These are phyloP conservation scores for Magnusiomyces suaveolens DNA, from an alignment of 1,139 yeast species.

Conservation along the genomic window DNA sequence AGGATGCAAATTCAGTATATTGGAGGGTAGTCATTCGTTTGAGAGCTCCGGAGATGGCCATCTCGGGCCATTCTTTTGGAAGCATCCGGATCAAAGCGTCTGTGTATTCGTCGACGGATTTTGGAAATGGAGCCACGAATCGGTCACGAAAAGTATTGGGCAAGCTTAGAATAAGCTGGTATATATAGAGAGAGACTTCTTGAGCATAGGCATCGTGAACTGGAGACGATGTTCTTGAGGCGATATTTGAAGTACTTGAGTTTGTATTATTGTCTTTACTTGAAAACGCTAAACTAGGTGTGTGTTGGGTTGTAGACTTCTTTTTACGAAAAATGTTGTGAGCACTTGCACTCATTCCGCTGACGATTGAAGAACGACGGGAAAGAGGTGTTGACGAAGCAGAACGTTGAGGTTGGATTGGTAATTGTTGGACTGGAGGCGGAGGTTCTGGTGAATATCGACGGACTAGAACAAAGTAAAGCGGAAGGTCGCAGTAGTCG, in stretches of 20 bases:
- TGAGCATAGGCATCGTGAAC: background rate
- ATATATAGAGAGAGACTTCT: background rate
- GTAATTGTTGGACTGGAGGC: background rate
- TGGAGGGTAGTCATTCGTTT: background rate
- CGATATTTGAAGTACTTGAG: background rate
- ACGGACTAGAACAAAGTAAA: constrained; percentile 3
- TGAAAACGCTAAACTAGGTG: background rate
- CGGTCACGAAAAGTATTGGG: constrained; percentile 1
- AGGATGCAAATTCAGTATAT: background rate
- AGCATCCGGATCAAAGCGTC: background rate
- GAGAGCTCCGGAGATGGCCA: constrained; percentile 1
- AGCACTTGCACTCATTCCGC: background rate
- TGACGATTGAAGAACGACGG: background rate
- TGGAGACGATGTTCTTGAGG: background rate
- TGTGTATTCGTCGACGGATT: background rate
- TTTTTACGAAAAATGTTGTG: constrained; percentile 1
- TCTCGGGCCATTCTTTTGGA: constrained; percentile 4
- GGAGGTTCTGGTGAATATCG: background rate
- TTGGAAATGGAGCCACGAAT: background rate
- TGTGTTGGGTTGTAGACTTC: background rate
- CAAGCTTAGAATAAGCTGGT: constrained; percentile 1
- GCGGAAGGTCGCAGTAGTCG: constrained; percentile 3
- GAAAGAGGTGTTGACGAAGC: background rate
- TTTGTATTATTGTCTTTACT: background rate
- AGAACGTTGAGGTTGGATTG: background rate